Percentiles rank a stretch among this genome's conserved stretches.
These are phyloP conservation scores for Gossypium turneri DNA, from an alignment of 345 rosid species.

Conservation along the genomic window DNA sequence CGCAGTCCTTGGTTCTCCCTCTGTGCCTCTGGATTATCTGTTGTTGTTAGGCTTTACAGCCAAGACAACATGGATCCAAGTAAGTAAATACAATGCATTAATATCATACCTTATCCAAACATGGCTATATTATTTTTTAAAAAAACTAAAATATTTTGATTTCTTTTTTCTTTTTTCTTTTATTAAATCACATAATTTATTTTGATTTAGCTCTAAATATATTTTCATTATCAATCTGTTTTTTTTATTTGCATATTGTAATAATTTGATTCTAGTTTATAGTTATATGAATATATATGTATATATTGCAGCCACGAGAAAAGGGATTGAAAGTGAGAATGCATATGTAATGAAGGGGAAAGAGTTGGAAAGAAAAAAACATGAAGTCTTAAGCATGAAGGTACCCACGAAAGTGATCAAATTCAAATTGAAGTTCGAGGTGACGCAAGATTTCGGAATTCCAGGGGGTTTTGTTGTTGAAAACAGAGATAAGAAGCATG, in stretches of 20 bases:
- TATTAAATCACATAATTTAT: no score
- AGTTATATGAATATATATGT: no score
- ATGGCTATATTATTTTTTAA: no score
- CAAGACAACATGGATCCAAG: neutral
- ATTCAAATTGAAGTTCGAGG: conserved; percentile 33
- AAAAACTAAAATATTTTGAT: no score
- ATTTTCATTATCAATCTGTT: no score
- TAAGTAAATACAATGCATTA: neutral
- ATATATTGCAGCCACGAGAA: conserved; percentile 29
- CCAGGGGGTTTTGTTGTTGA: conserved; percentile 47
- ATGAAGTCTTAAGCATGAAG: conserved; percentile 16
- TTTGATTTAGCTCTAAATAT: no score
- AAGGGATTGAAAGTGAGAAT: conserved; percentile 42
- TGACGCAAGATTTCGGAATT: conserved; percentile 36
- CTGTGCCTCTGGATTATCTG: neutral
- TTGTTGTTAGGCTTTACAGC: neutral
- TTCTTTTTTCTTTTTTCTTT: no score
- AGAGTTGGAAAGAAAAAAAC: neutral
- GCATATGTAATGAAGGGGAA: conserved; percentile 34
- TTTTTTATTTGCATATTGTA: no score
- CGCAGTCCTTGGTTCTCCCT: neutral
- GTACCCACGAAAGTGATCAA: conserved; percentile 19
- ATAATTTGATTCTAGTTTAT: no score
- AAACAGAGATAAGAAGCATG: conserved; percentile 34
- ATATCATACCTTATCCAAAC: no score